Evolutionary conservation across 768 basidiomycete species (phyloP), one percentile per base, ranked within the genome.

Genomic region (Heimioporus sp.): DNA sequence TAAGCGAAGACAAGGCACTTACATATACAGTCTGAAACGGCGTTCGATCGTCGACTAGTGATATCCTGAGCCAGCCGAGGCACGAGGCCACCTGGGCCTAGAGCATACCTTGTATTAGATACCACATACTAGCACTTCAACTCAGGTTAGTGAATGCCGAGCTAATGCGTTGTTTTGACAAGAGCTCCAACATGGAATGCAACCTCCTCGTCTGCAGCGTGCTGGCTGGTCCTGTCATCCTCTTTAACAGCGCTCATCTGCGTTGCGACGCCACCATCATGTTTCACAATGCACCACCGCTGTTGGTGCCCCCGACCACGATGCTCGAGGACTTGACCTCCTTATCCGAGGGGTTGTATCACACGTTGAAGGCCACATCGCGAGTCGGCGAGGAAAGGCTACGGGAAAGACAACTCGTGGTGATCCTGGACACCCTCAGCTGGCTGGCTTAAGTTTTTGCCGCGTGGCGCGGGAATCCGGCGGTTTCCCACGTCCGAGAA

Each of bases 201-300:
- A 60, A 28, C 56, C 58, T 35, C 55, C 56, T n/a, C 32, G 49
- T 13, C 46, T 69, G 15, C 54, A 53, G 17, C 17, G 65, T 68
- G 5, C 43, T 51, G 1, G 60, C 53, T 2, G 73, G 72, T 4
- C 71, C 72, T 6, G 63, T 72, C n/a, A 67, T 75, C 17, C 50
- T 77, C 16, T 57, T 76, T 42, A 76, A 75, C 36, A 51, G 65
- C 21, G 56, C 62, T 51, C 28, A 30, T 10, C 50, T 20, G 34
- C 61, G 71, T n/a, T 77, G 73, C 35, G 73, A 77, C 49, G 75
- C 73, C 0, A 24, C 77, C 24, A 68, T 74, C 12, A 57, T 75
- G 21, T 35, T 60, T n/a, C 38, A 58, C 16, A 52, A 57, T 10
- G 52, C 51, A 10, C 32, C 56, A 3, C 66, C 64, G 0, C 58